Evolutionary conservation across 1,284 basidiomycete genomes (phyloP).

Genomic region (Puccinia hordei): DNA sequence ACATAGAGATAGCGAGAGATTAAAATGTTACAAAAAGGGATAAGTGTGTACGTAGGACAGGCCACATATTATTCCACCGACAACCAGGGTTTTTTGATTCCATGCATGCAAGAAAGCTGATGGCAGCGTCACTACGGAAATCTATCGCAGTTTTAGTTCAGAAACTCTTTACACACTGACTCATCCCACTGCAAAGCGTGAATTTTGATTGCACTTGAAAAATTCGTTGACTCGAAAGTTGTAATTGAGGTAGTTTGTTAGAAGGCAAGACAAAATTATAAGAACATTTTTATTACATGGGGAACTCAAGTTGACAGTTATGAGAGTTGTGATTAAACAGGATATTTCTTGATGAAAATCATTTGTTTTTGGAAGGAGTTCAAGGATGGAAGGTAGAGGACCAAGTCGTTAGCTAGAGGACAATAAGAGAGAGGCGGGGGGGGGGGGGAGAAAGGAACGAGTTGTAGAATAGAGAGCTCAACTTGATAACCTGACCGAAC

Average conservation of each 20-base stretch:
- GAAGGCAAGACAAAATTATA: too few relatives aligned
- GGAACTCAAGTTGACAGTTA: background rate
- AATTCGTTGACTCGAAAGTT: too few relatives aligned
- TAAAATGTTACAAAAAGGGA: background rate
- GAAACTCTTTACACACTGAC: too few relatives aligned
- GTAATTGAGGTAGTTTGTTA: too few relatives aligned
- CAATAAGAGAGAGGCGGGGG: background rate
- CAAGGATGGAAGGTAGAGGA: background rate
- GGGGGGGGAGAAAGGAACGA: background rate
- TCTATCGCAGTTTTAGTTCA: too few relatives aligned
- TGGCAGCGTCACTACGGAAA: too few relatives aligned
- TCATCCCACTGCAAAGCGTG: too few relatives aligned
- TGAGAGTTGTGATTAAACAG: conserved; percentile 14
- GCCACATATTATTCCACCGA: too few relatives aligned
- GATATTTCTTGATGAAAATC: background rate
- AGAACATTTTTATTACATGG: conserved; percentile 3
- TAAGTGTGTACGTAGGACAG: too few relatives aligned
- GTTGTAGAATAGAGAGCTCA: conserved; percentile 8
- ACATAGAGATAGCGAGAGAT: background rate
- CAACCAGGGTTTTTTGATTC: too few relatives aligned
- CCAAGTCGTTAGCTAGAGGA: background rate
- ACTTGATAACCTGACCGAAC: conserved; percentile 49
- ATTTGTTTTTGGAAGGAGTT: background rate
- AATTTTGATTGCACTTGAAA: too few relatives aligned
- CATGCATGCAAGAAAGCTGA: too few relatives aligned